phyloP scores from a whole-genome alignment of 768 basidiomycete genomes.

The Amanita muscaria region DNA sequence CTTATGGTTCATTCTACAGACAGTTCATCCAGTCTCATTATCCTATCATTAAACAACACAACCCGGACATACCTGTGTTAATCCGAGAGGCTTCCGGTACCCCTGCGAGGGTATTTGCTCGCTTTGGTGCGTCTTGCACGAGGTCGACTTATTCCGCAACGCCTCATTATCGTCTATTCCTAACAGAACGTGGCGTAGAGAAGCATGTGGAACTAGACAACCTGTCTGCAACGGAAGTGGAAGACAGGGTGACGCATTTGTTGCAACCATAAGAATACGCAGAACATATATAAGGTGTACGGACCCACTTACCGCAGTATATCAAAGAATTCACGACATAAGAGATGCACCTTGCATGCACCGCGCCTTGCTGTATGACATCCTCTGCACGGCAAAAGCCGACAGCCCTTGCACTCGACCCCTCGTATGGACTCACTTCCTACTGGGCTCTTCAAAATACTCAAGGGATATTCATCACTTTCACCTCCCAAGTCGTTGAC shows the following conservation, averaged over 20 bases:
- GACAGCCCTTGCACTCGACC: too few relatives aligned
- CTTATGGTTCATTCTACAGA: conserved; percentile 30
- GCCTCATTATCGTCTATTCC: conserved; percentile 8
- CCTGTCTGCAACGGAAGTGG: conserved; percentile 63
- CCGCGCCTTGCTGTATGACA: not conserved
- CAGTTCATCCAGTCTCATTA: conserved; percentile 75
- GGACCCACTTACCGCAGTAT: not conserved
- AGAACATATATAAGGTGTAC: conserved; percentile 3
- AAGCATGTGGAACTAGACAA: conserved; percentile 75
- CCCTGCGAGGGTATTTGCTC: conserved; percentile 74
- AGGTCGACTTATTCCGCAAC: conserved; percentile 8
- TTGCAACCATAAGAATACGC: conserved; percentile 30
- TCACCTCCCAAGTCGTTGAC: conserved; percentile 31
- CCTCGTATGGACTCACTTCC: conserved; percentile 17
- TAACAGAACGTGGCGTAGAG: conserved; percentile 69
- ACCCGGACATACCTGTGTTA: conserved; percentile 78
- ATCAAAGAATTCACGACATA: too few relatives aligned
- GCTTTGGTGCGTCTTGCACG: conserved; percentile 58
- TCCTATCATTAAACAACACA: conserved; percentile 67
- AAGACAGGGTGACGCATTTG: conserved; percentile 59
- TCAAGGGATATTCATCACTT: conserved; percentile 47
- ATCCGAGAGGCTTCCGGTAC: conserved; percentile 76
- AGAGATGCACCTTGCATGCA: too few relatives aligned
- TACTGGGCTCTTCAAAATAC: conserved; percentile 32
- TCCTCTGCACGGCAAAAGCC: not conserved